These are phyloP conservation scores for Vigna unguiculata DNA, from an alignment of 306 rosid genomes.

Conservation along the genomic window DNA sequence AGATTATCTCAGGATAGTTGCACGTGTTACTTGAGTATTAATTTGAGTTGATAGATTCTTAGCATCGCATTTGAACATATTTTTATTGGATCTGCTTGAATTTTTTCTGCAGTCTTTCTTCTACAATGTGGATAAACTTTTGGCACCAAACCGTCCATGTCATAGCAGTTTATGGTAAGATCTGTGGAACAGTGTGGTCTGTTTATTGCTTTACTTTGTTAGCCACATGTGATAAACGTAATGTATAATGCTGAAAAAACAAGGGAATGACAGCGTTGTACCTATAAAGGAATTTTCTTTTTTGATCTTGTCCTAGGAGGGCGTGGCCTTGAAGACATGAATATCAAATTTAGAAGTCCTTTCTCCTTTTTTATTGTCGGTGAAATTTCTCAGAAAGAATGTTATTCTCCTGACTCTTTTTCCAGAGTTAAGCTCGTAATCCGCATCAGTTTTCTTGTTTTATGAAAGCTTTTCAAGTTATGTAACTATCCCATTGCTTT, in stretches of 20 bases:
- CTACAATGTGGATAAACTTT: constrained; percentile 83
- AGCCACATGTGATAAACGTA: not conserved
- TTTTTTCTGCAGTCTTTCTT: constrained; percentile 78
- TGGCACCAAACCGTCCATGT: constrained; percentile 86
- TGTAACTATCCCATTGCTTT: constrained; percentile 15
- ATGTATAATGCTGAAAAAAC: constrained; percentile 8
- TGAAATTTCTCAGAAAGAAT: constrained; percentile 10
- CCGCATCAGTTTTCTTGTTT: constrained; percentile 4
- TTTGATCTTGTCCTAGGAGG: not conserved
- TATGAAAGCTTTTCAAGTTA: constrained; percentile 8
- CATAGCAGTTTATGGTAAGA: constrained; percentile 93
- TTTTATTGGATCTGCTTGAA: constrained; percentile 44
- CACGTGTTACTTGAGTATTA: constrained; percentile 12
- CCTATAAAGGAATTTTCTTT: not conserved
- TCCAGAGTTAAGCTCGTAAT: not conserved
- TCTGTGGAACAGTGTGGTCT: constrained; percentile 21
- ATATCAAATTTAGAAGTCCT: constrained; percentile 12
- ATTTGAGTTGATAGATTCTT: constrained; percentile 24
- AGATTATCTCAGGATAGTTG: constrained; percentile 34
- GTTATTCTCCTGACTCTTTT: constrained; percentile 17
- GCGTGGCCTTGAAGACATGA: constrained; percentile 23
- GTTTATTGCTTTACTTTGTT: constrained; percentile 36
- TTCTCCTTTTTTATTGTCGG: not conserved
- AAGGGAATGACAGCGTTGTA: not conserved
- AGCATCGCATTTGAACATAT: constrained; percentile 10